These are phyloP conservation scores for Penicillium robsamsonii DNA, from an alignment of 495 filamentous ascomycete species.

Conservation along the genomic window DNA sequence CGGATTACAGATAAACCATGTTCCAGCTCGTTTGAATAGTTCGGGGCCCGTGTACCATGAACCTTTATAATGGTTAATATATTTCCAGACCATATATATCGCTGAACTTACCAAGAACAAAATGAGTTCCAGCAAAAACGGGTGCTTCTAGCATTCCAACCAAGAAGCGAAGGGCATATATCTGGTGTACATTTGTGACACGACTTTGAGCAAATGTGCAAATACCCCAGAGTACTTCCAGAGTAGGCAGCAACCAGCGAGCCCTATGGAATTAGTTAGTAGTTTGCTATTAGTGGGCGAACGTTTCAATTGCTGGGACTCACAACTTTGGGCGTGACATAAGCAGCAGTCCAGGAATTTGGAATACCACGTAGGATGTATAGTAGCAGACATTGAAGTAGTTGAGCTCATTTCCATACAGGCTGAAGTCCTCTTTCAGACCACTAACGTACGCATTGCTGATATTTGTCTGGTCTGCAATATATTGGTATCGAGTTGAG, in stretches of 20 bases:
- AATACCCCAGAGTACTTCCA: slow-evolving; percentile 31
- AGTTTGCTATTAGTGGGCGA: not conserved
- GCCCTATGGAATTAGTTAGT: slow-evolving; percentile 21
- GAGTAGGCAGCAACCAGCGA: slow-evolving; percentile 37
- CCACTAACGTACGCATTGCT: slow-evolving; percentile 55
- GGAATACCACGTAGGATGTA: slow-evolving; percentile 40
- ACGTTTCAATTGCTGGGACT: slow-evolving; percentile 1
- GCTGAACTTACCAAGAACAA: slow-evolving; percentile 31
- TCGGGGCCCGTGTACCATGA: slow-evolving; percentile 43
- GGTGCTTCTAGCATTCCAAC: slow-evolving; percentile 46
- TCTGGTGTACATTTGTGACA: slow-evolving; percentile 31
- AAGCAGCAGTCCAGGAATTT: slow-evolving; percentile 35
- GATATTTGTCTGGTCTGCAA: slow-evolving; percentile 45
- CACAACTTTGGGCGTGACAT: slow-evolving; percentile 38
- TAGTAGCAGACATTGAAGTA: slow-evolving; percentile 43
- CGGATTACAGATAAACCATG: slow-evolving; percentile 40
- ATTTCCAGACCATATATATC: not conserved
- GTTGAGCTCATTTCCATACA: slow-evolving; percentile 56
- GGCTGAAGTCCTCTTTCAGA: slow-evolving; percentile 57
- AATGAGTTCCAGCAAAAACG: slow-evolving; percentile 46
- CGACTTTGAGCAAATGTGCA: slow-evolving; percentile 39
- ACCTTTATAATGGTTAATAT: slow-evolving; percentile 18
- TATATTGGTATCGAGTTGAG: not conserved
- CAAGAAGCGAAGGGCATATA: slow-evolving; percentile 54
- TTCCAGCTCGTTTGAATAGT: slow-evolving; percentile 38